A percentile compares a stretch with the other conserved stretches of the same genome.
phyloP scores from a whole-genome alignment of 106 monocot genomes.

The Phalaenopsis aphrodite region DNA sequence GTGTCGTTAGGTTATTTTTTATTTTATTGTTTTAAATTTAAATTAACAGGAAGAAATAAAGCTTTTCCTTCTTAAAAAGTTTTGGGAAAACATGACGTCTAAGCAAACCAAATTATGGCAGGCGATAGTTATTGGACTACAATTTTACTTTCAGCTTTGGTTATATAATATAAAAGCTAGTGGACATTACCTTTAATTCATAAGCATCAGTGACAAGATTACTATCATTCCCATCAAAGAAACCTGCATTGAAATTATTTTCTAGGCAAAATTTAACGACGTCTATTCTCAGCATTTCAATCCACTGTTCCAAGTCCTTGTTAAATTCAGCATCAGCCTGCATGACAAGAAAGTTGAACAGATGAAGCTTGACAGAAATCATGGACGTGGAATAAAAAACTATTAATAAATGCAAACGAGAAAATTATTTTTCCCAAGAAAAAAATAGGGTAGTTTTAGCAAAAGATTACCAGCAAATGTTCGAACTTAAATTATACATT shows the following conservation, averaged over 20 bases:
- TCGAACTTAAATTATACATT: neutral
- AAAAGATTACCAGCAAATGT: neutral
- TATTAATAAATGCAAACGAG: neutral
- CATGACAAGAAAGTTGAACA: neutral
- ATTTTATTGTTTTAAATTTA: neutral
- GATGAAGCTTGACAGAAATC: neutral
- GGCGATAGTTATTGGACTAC: neutral
- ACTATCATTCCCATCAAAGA: conserved; percentile 72
- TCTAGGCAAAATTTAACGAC: conserved; percentile 77
- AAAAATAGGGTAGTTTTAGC: neutral
- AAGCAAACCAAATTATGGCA: neutral
- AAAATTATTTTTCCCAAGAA: neutral
- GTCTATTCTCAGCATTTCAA: conserved; percentile 60
- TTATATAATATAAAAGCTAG: neutral
- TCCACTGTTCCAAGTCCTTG: conserved; percentile 92
- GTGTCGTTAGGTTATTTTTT: neutral
- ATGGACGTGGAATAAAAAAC: neutral
- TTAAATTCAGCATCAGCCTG: conserved; percentile 55
- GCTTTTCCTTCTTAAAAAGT: neutral
- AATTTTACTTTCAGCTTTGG: neutral
- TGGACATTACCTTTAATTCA: conserved; percentile 74
- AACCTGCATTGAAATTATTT: conserved; percentile 86
- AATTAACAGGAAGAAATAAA: neutral
- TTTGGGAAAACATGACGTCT: neutral
- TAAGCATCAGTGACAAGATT: conserved; percentile 73